Evolutionary conservation across 2,329 filamentous ascomycete species (phyloP).

Genomic region (Hypoxylon sp.): DNA sequence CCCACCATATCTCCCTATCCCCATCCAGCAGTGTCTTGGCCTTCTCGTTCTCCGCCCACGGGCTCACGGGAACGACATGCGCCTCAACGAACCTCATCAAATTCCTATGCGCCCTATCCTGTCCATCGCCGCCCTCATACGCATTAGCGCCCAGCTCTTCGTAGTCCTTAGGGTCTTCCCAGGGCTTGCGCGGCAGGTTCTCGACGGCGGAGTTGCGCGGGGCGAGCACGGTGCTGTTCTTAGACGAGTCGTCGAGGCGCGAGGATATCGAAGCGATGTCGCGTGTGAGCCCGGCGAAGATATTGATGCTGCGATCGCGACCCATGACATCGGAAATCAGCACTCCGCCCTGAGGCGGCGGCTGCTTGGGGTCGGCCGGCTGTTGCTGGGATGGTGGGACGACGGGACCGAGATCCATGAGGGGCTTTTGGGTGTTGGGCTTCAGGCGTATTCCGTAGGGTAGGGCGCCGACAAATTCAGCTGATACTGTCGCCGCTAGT

Average conservation of each 20-base stretch:
- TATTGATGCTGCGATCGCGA: constrained; percentile 81
- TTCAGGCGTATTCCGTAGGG: constrained; percentile 46
- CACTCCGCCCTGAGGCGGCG: constrained; percentile 63
- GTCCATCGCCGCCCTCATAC: constrained; percentile 82
- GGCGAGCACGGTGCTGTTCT: constrained; percentile 88
- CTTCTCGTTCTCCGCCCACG: constrained; percentile 80
- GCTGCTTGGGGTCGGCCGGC: constrained; percentile 30
- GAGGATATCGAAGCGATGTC: constrained; percentile 78
- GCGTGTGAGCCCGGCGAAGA: constrained; percentile 86
- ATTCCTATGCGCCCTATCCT: constrained; percentile 82
- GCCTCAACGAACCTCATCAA: constrained; percentile 85
- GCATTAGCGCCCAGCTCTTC: constrained; percentile 74
- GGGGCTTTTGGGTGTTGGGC: constrained; percentile 49
- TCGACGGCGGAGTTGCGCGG: constrained; percentile 88
- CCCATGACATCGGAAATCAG: constrained; percentile 89
- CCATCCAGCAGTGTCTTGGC: constrained; percentile 76
- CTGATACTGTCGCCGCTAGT: constrained; percentile 42
- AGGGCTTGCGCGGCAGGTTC: constrained; percentile 84
- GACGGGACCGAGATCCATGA: constrained; percentile 54
- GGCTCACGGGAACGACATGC: constrained; percentile 81
- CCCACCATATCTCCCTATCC: constrained; percentile 84
- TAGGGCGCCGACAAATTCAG: constrained; percentile 43
- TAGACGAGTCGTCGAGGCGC: constrained; percentile 75
- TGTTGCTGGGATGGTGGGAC: constrained; percentile 41
- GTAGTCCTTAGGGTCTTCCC: constrained; percentile 85